Evolutionary conservation across 192 early-diverging fungal species (phyloP).

Genomic region (Coemansia javaensis): DNA sequence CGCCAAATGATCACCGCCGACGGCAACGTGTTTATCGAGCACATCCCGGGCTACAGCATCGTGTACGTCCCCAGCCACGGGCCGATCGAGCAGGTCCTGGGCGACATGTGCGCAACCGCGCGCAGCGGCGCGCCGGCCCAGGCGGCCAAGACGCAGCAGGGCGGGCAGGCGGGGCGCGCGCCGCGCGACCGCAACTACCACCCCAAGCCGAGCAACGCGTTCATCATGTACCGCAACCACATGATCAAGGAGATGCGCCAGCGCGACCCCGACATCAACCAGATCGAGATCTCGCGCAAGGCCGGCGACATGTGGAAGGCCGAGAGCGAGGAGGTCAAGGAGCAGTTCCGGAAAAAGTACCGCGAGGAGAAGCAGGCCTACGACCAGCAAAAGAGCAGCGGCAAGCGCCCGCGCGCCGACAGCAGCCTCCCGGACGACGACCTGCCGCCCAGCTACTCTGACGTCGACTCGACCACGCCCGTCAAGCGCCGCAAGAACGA

Average conservation of each 20-base stretch:
- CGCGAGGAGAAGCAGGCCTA: conserved; percentile 40
- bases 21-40: conserved; percentile 40
- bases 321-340: conserved; percentile 44
- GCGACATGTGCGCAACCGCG: conserved; percentile 6
- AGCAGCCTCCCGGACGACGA: conserved; percentile 4
- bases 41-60: conserved; percentile 38
- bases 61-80: conserved; percentile 23
- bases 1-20: conserved; percentile 33
- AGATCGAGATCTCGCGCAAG: conserved; percentile 48
- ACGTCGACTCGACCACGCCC: neutral
- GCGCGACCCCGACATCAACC: conserved; percentile 38
- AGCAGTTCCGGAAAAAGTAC: conserved; percentile 36
- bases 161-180: conserved; percentile 3
- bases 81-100: conserved; percentile 22
- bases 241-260: conserved; percentile 45
- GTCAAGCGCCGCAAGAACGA: conserved; percentile 13
- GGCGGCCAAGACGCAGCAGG: no score
- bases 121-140: neutral
- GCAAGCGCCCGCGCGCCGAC: conserved; percentile 19
- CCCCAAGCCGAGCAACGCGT: conserved; percentile 48
- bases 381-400: conserved; percentile 28
- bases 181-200: conserved; percentile 33
- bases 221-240: conserved; percentile 49
- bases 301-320: conserved; percentile 48
- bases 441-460: neutral